Conservation (phyloP, 1,284 basidiomycete genomes). For the Peniophora sp. region DNA sequence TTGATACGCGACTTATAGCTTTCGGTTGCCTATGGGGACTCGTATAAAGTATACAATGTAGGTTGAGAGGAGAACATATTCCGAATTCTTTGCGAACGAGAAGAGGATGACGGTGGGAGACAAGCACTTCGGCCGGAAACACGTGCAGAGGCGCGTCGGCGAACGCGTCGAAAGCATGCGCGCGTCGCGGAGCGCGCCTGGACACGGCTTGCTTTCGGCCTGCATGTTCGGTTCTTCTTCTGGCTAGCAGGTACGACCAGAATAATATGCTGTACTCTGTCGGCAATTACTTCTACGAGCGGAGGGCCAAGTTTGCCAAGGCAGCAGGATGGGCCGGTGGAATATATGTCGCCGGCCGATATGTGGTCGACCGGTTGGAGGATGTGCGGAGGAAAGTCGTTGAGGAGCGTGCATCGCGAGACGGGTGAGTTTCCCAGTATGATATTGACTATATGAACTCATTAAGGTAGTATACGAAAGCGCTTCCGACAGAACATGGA, state of each 20-base stretch:
- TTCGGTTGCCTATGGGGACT: no score
- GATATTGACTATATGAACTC: slow-evolving; percentile 4
- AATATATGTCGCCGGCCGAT: slow-evolving; percentile 60
- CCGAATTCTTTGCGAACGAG: no score
- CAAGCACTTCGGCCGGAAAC: not conserved
- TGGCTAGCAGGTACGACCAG: not conserved
- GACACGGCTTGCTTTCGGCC: not conserved
- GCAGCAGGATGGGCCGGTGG: slow-evolving; percentile 48
- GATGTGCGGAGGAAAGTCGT: slow-evolving; percentile 65
- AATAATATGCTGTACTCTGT: slow-evolving; percentile 11
- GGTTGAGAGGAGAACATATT: no score
- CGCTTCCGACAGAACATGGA: slow-evolving; percentile 81
- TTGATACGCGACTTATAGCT: no score
- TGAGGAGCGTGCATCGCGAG: slow-evolving; percentile 58
- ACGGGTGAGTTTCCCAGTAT: slow-evolving; percentile 49
- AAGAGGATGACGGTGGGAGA: no score
- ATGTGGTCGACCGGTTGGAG: slow-evolving; percentile 58
- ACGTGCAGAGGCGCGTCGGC: not conserved
- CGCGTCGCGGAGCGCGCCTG: not conserved
- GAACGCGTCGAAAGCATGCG: not conserved
- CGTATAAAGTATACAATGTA: no score
- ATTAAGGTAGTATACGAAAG: slow-evolving; percentile 49
- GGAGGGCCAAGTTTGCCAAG: slow-evolving; percentile 34
- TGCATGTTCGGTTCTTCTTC: slow-evolving; percentile 3
- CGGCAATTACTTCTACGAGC: slow-evolving; percentile 38